A percentile compares a stretch with the other conserved stretches of the same genome.
Conservation (phyloP, 805 yeast genomes). For the Cyberlindnera nakhonratchasimensis region DNA sequence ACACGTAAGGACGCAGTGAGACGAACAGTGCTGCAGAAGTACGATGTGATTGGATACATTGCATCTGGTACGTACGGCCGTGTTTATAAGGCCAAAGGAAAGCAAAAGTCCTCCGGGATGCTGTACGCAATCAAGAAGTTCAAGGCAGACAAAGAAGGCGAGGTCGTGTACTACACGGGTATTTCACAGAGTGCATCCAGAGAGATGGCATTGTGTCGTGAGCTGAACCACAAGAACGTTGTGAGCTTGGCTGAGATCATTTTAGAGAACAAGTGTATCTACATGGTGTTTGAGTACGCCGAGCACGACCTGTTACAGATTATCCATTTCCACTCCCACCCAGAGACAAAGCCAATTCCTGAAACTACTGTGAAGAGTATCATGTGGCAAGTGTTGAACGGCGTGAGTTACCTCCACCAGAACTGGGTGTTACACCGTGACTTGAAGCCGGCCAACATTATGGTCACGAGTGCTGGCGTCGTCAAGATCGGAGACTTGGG, state of each 20-base stretch:
- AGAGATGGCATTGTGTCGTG: slow-evolving; percentile 94
- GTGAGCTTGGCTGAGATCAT: slow-evolving; percentile 79
- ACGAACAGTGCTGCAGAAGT: slow-evolving; percentile 74
- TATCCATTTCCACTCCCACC: slow-evolving; percentile 91
- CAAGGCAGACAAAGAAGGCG: slow-evolving; percentile 91
- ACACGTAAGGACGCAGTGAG: slow-evolving; percentile 62
- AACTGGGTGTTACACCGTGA: slow-evolving; percentile 97
- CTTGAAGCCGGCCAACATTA: slow-evolving; percentile 94
- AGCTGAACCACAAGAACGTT: slow-evolving; percentile 74
- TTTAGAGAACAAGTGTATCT: slow-evolving; percentile 82
- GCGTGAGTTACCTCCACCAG: slow-evolving; percentile 87
- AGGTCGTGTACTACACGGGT: slow-evolving; percentile 85
- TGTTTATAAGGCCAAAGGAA: slow-evolving; percentile 80
- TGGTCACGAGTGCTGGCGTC: slow-evolving; percentile 87
- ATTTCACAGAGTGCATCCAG: slow-evolving; percentile 94
- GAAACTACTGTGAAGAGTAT: slow-evolving; percentile 76
- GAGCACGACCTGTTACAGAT: slow-evolving; percentile 94
- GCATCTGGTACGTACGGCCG: slow-evolving; percentile 99
- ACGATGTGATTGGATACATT: slow-evolving; percentile 88
- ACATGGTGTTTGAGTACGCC: slow-evolving; percentile 94
- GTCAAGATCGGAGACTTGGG: slow-evolving; percentile 96
- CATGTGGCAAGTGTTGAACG: slow-evolving; percentile 89
- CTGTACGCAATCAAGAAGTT: slow-evolving; percentile 85
- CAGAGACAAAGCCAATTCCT: slow-evolving; percentile 58
- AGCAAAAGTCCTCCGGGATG: slow-evolving; percentile 17